Conservation (phyloP, 208 protist genomes). For the Acanthamoeba royreba region DNA sequence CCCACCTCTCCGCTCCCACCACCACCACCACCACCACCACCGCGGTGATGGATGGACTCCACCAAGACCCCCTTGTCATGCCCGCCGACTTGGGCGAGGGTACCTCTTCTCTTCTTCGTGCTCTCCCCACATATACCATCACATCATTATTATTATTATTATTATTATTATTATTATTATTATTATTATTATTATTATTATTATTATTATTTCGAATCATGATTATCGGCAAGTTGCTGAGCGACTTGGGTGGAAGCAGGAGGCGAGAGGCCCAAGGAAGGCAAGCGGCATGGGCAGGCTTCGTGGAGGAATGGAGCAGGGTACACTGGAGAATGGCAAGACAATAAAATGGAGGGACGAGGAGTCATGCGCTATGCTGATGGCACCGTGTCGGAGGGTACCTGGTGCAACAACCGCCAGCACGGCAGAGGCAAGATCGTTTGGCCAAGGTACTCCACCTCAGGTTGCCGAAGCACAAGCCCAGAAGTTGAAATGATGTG, state of each 20-base stretch:
- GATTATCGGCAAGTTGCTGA: neutral
- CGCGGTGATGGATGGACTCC: neutral
- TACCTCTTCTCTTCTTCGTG: too few species aligned
- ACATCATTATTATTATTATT: too few species aligned
- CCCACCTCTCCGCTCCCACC: neutral
- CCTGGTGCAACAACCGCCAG: slow-evolving; percentile 14
- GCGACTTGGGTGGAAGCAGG: neutral
- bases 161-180: too few species aligned
- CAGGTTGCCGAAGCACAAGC: neutral
- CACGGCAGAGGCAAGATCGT: neutral
- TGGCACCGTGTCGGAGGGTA: neutral
- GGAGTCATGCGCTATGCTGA: slow-evolving; percentile 26
- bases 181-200: too few species aligned
- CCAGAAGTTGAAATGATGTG: neutral
- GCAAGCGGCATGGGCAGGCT: neutral
- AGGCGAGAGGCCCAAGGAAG: neutral
- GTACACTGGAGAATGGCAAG: slow-evolving; percentile 21
- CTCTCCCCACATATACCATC: too few species aligned
- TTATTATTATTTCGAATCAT: too few species aligned
- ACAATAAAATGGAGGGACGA: neutral
- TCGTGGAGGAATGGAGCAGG: neutral
- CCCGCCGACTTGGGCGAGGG: too few species aligned
- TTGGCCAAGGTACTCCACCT: neutral
- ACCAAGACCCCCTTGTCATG: neutral
- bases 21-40: neutral